These are phyloP conservation scores for Breviolum minutum DNA, from an alignment of 73 alveolate species.

Conservation along the genomic window DNA sequence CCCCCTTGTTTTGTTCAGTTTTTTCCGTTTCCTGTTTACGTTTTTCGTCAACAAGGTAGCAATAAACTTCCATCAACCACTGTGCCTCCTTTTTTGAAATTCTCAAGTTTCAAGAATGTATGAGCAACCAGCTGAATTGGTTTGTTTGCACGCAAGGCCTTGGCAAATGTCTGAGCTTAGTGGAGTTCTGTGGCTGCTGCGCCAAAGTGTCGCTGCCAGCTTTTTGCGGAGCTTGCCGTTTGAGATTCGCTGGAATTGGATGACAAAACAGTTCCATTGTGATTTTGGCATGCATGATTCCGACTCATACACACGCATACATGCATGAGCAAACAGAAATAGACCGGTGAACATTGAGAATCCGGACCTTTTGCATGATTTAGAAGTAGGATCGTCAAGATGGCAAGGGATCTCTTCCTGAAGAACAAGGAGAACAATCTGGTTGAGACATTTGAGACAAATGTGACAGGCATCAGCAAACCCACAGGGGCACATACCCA, in stretches of 20 bases:
- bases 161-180: slow-evolving; percentile 7
- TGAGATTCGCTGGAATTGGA: background rate
- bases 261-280: background rate
- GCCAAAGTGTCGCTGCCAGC: slow-evolving; percentile 37
- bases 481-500: background rate
- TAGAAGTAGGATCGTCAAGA: background rate
- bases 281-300: background rate
- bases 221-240: background rate
- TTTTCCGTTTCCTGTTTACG: too few relatives aligned
- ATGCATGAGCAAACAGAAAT: too few relatives aligned
- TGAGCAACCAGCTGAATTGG: too few relatives aligned
- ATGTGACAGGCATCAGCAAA: background rate
- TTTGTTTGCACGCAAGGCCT: background rate
- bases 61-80: too few relatives aligned
- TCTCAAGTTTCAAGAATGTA: too few relatives aligned
- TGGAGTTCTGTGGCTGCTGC: background rate
- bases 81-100: too few relatives aligned
- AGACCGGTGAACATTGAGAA: too few relatives aligned
- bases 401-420: background rate
- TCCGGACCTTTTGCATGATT: too few relatives aligned
- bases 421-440: background rate
- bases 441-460: background rate
- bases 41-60: too few relatives aligned
- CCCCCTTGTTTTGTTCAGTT: too few relatives aligned
- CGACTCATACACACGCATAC: too few relatives aligned